phyloP scores from a whole-genome alignment of 345 rosid species.

The Ailanthus altissimus region DNA sequence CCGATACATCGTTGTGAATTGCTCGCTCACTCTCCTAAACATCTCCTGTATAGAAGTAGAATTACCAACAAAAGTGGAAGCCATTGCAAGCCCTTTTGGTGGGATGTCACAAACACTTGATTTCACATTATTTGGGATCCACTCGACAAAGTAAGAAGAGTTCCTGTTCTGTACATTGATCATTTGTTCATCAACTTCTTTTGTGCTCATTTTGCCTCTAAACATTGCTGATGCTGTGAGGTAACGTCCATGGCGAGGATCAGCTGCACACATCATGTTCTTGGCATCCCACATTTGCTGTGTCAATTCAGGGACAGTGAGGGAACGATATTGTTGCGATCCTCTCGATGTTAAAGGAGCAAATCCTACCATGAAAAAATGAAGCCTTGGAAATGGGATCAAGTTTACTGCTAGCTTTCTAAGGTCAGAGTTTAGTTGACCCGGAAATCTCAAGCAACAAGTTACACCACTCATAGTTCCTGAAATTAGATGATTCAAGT shows the following conservation, averaged over 20 bases:
- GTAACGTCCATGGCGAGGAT: slow-evolving; percentile 38
- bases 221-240: slow-evolving; percentile 41
- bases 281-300: slow-evolving; percentile 45
- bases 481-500: slow-evolving; percentile 34
- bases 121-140: slow-evolving; percentile 33
- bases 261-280: slow-evolving; percentile 37
- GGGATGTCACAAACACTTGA: slow-evolving; percentile 39
- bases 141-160: slow-evolving; percentile 28
- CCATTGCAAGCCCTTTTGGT: slow-evolving; percentile 27
- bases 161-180: slow-evolving; percentile 34
- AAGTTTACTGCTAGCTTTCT: slow-evolving; percentile 31
- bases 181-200: slow-evolving; percentile 38
- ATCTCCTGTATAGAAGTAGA: slow-evolving; percentile 35
- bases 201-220: slow-evolving; percentile 50
- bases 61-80: slow-evolving; percentile 33
- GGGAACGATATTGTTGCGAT: slow-evolving; percentile 38
- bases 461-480: slow-evolving; percentile 35
- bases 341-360: slow-evolving; percentile 45
- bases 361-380: slow-evolving; percentile 36
- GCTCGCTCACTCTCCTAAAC: slow-evolving; percentile 36
- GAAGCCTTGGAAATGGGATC: slow-evolving; percentile 34
- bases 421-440: slow-evolving; percentile 34
- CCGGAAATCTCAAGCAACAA: slow-evolving; percentile 33
- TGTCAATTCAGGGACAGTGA: slow-evolving; percentile 31
- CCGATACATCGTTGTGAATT: slow-evolving; percentile 32